These are phyloP conservation scores for Boeremia exigua DNA, from an alignment of 2,329 filamentous ascomycete genomes.

Conservation along the genomic window DNA sequence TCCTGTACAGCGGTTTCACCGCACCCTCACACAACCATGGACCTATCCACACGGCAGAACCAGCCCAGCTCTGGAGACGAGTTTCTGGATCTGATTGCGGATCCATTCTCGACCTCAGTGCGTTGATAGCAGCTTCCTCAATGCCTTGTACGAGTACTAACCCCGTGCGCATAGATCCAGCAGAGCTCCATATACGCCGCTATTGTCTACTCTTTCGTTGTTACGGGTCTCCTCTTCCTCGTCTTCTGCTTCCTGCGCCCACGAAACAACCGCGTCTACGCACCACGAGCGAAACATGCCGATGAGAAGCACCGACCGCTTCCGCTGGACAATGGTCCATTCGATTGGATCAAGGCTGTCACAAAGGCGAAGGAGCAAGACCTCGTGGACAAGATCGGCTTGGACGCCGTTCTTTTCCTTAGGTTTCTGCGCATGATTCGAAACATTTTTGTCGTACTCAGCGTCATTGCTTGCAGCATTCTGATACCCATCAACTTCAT, in stretches of 20 bases:
- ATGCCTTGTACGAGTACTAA: background rate
- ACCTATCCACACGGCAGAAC: conserved; percentile 17
- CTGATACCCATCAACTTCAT: conserved; percentile 79
- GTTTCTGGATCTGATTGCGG: conserved; percentile 50
- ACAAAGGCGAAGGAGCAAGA: conserved; percentile 77
- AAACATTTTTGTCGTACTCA: conserved; percentile 81
- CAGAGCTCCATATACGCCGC: conserved; percentile 76
- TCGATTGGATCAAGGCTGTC: conserved; percentile 83
- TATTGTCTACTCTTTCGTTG: conserved; percentile 76
- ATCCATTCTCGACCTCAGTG: conserved; percentile 49
- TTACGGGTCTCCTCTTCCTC: conserved; percentile 75
- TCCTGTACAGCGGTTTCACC: conserved; percentile 9
- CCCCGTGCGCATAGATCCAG: conserved; percentile 55
- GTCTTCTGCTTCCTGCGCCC: conserved; percentile 89
- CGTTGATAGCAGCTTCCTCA: background rate
- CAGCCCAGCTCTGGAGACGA: conserved; percentile 33
- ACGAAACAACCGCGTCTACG: conserved; percentile 89
- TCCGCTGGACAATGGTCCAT: conserved; percentile 80
- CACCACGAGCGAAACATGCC: conserved; percentile 90
- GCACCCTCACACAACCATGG: conserved; percentile 21
- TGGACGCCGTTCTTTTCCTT: conserved; percentile 90
- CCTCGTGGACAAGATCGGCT: conserved; percentile 79
- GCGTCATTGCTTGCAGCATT: conserved; percentile 74
- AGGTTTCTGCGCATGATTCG: conserved; percentile 88
- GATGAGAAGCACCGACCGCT: conserved; percentile 89